A percentile compares a stretch with the other conserved stretches of the same genome.
These are phyloP conservation scores for Stachybotrys chlorohalonatus DNA, from an alignment of 2,329 filamentous ascomycete genomes.

Conservation along the genomic window DNA sequence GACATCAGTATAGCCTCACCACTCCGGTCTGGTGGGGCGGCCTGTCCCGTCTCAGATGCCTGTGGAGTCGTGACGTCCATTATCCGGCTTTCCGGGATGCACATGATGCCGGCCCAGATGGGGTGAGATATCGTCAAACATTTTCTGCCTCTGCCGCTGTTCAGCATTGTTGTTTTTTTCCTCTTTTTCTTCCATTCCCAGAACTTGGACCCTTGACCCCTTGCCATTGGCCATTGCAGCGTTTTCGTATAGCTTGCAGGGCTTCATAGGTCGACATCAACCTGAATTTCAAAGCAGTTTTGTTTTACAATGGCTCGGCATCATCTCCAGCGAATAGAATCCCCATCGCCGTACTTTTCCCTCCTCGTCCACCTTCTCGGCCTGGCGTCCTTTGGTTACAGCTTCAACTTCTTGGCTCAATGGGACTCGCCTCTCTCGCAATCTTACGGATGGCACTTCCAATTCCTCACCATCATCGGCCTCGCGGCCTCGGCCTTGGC, in stretches of 20 bases:
- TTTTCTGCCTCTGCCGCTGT: too few species aligned
- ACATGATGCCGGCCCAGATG: not conserved
- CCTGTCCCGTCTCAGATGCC: not conserved
- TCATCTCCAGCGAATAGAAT: constrained; percentile 55
- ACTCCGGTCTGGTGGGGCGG: too few species aligned
- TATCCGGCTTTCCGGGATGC: not conserved
- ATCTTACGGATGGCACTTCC: constrained; percentile 58
- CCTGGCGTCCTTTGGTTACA: constrained; percentile 41
- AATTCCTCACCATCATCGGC: constrained; percentile 68
- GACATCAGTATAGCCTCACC: too few species aligned
- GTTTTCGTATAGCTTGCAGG: not conserved
- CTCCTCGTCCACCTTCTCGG: constrained; percentile 51
- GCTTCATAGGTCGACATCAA: not conserved
- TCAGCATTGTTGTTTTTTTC: not conserved
- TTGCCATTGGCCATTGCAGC: not conserved
- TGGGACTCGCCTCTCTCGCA: constrained; percentile 44
- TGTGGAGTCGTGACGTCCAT: not conserved
- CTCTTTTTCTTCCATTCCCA: too few species aligned
- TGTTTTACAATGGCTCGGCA: constrained; percentile 24
- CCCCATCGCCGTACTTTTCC: constrained; percentile 56
- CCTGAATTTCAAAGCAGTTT: not conserved
- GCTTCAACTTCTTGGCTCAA: constrained; percentile 39
- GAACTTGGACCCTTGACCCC: too few species aligned
- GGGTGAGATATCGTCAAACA: not conserved
- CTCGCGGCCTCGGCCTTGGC: constrained; percentile 51